Evolutionary conservation across 2,329 filamentous ascomycete genomes (phyloP).

Genomic region (Ascochyta pisi): DNA sequence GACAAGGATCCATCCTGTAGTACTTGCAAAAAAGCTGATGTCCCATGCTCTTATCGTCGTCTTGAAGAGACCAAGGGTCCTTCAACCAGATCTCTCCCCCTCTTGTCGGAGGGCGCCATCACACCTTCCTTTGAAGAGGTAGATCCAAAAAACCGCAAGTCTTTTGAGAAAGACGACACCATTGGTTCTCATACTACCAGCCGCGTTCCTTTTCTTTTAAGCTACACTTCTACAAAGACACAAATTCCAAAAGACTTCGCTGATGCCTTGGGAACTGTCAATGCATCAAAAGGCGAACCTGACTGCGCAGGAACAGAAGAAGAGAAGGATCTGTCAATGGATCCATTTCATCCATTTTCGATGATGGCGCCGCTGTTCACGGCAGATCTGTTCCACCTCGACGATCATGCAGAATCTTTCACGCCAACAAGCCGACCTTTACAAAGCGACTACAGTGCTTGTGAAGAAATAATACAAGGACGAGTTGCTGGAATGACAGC

Average conservation of each 20-base stretch:
- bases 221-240: not conserved
- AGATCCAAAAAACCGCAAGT: no score
- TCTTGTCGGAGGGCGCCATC: no score
- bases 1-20: not conserved
- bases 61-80: no score
- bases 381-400: not conserved
- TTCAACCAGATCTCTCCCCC: no score
- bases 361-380: not conserved
- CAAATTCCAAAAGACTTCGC: constrained; percentile 1
- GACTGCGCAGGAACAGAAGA: no score
- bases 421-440: not conserved
- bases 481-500: not conserved
- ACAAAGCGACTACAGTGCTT: not conserved
- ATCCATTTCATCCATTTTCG: not conserved
- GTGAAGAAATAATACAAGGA: not conserved
- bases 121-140: no score
- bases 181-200: not conserved
- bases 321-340: not conserved
- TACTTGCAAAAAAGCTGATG: not conserved
- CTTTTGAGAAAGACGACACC: no score
- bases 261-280: not conserved
- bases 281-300: no score
- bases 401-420: not conserved
- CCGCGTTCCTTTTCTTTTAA: constrained; percentile 6
- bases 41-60: not conserved